Evolutionary conservation across 371 early-diverging fungal species (phyloP).

Genomic region (Rhizomucor miehei): DNA sequence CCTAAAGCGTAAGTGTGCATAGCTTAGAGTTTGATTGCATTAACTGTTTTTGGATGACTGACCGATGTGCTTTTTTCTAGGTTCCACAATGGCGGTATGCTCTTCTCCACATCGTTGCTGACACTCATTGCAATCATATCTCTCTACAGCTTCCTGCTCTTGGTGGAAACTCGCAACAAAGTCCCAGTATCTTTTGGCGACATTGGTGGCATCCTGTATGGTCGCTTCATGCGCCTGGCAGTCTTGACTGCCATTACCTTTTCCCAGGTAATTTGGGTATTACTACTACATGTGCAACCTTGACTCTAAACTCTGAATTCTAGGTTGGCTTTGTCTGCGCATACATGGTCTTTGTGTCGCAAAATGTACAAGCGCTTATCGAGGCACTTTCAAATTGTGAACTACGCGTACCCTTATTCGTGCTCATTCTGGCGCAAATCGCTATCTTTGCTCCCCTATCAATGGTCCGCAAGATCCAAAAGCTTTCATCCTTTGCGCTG

Average conservation of each 20-base stretch:
- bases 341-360: conserved; percentile 84
- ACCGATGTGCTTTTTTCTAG: conserved; percentile 20
- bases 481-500: conserved; percentile 73
- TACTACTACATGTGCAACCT: not conserved
- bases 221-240: conserved; percentile 57
- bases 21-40: not conserved
- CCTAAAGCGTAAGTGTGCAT: conserved; percentile 49
- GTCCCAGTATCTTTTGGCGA: conserved; percentile 76
- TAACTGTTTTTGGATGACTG: not conserved
- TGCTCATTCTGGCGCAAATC: conserved; percentile 70
- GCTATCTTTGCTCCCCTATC: conserved; percentile 76
- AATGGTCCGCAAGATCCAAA: conserved; percentile 79
- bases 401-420: conserved; percentile 28
- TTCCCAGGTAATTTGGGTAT: conserved; percentile 55
- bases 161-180: conserved; percentile 52
- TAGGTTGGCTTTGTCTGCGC: conserved; percentile 85
- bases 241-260: conserved; percentile 69
- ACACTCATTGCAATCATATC: conserved; percentile 55
- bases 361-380: conserved; percentile 72
- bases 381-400: conserved; percentile 59
- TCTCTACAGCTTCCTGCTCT: conserved; percentile 65
- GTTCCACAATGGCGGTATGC: conserved; percentile 65
- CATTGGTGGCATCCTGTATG: conserved; percentile 72
- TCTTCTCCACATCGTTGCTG: conserved; percentile 58
- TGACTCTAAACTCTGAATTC: not conserved